A percentile compares a stretch with the other conserved stretches of the same genome.
Evolutionary conservation across 2,329 filamentous ascomycete genomes (phyloP).

Genomic region (Ophiostoma tasmaniense): DNA sequence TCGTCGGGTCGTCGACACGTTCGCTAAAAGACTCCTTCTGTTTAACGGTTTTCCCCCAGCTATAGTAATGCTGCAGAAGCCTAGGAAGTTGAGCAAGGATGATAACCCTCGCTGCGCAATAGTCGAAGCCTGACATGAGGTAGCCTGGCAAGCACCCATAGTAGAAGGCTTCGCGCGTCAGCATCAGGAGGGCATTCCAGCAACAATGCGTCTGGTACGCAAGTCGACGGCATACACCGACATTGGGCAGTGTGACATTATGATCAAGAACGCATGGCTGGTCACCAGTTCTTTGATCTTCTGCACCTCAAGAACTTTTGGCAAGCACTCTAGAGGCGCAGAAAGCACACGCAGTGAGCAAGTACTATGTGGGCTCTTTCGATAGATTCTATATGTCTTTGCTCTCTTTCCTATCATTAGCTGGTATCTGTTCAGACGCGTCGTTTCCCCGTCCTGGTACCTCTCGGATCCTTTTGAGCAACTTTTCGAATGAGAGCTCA

Average conservation of each 20-base stretch:
- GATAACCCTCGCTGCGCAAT: conserved; percentile 41
- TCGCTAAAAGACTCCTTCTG: conserved; percentile 31
- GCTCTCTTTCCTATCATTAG: neutral
- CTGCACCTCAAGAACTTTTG: conserved; percentile 5
- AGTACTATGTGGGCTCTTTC: conserved; percentile 22
- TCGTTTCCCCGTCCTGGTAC: neutral
- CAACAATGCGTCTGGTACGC: conserved; percentile 12
- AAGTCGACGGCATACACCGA: conserved; percentile 8
- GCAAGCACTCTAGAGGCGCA: conserved; percentile 32
- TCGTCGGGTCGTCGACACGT: conserved; percentile 21
- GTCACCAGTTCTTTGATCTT: conserved; percentile 26
- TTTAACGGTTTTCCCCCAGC: conserved; percentile 26
- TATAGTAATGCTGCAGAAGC: neutral
- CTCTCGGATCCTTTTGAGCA: conserved; percentile 13
- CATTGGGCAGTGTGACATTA: conserved; percentile 17
- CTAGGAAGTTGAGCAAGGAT: conserved; percentile 43
- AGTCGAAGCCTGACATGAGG: conserved; percentile 31
- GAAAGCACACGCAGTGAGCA: conserved; percentile 47
- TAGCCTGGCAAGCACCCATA: conserved; percentile 47
- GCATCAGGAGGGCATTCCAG: conserved; percentile 10
- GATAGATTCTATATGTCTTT: conserved; percentile 3
- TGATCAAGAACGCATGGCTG: conserved; percentile 20
- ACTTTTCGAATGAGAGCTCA: conserved; percentile 2
- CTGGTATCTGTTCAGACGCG: neutral
- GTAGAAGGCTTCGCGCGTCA: conserved; percentile 11